Evolutionary conservation across 2,329 filamentous ascomycete species (phyloP), one percentile per base, ranked within the genome.

Genomic region (Fusarium ambrosium): DNA sequence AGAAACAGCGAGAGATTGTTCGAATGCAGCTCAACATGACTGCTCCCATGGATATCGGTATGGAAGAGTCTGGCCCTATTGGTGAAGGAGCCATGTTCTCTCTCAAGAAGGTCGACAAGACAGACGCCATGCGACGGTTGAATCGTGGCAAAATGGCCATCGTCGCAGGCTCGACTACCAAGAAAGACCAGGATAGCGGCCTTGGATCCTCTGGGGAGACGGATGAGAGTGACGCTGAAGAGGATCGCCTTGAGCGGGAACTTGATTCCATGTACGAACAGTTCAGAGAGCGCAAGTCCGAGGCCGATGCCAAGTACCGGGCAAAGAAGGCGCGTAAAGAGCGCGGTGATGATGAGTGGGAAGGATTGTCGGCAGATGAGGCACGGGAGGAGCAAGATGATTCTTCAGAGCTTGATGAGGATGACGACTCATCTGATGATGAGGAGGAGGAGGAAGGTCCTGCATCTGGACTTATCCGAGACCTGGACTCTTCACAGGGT

Each of bases 21-120:
- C 92, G 97, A 37, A 93, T 99, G 93, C 97, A 99, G 83, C 91
- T 99, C 86, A 93, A 98, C 85, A 99, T 99, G 97, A 93, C 92
- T 3, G 94, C 95, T 1, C 97, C 97, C 9, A 97, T 95, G 88
- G 97, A 99, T 74, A 98, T 99, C 73, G 97, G 97, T 79, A 90
- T 97, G 85, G 97, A 98, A 81, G 95, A 97, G 83, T 85, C 90
- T 27, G 94, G 94, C 0, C 93, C 94, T 0, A 87, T 90, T 60
- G 95, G 94, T 27, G 92, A 95, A 48, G 94, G 95, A 55, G 88
- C 94, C 32, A 97, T 98, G 87, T 99, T 99, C 81, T 91, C 91
- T 4, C 88, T 98, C 56, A 97, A 95, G 82, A 86, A 91, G 10
- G 89, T 97, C 53, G 94, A 98, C 80, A 93, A 94, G 81, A 90